Percentiles rank a stretch among this genome's conserved stretches.
Conservation (phyloP, 140 eudicot genomes). For the Oenanthe javanica region DNA sequence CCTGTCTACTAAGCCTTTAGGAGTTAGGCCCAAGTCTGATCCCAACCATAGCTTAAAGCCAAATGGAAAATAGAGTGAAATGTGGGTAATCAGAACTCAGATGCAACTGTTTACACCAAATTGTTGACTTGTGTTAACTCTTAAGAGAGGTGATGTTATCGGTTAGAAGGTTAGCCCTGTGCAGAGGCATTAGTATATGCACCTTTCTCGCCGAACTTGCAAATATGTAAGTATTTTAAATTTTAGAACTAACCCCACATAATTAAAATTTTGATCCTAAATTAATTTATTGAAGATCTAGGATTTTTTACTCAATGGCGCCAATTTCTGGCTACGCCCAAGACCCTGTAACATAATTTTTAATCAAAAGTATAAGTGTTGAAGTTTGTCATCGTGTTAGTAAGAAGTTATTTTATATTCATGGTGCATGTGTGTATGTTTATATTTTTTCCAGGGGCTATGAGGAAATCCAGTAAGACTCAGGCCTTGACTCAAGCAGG, state of each 20-base stretch:
- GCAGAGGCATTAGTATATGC: not conserved
- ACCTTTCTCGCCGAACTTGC: not conserved
- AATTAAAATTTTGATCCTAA: not conserved
- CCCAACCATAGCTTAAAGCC: not conserved
- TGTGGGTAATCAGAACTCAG: not conserved
- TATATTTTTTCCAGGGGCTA: too few relatives aligned
- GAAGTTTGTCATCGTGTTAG: not conserved
- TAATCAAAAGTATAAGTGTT: not conserved
- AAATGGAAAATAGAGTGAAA: not conserved
- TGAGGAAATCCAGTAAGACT: slow-evolving; percentile 33
- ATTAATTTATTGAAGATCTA: too few relatives aligned
- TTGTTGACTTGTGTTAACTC: not conserved
- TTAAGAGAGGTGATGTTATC: not conserved
- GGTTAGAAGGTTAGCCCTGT: not conserved
- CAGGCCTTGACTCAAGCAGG: slow-evolving; percentile 31
- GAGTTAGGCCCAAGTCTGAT: not conserved
- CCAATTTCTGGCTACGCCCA: not conserved
- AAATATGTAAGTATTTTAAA: too few relatives aligned
- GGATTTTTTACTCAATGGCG: not conserved
- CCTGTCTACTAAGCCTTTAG: not conserved
- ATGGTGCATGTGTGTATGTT: not conserved
- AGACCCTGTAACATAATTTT: not conserved
- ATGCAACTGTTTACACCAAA: not conserved
- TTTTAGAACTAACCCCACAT: too few relatives aligned
- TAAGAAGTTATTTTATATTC: not conserved